phyloP scores from a whole-genome alignment of 2,329 filamentous ascomycete species.

The Calcarisporium arbuscula region DNA sequence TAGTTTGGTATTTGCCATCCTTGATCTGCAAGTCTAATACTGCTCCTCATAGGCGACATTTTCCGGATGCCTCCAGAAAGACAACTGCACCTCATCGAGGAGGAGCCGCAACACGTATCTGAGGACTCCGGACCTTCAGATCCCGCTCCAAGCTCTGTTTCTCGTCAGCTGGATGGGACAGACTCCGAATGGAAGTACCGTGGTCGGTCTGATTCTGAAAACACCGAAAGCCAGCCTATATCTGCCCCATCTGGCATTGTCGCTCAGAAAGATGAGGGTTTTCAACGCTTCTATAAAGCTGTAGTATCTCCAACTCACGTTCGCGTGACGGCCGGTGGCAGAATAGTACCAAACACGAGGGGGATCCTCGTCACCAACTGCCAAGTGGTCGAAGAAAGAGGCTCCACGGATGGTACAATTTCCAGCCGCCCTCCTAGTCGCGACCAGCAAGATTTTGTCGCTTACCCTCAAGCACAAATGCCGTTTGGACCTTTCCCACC shows the following conservation, averaged over 20 bases:
- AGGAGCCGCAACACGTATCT: conserved; percentile 17
- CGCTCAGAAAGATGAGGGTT: conserved; percentile 58
- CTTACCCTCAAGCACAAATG: conserved; percentile 20
- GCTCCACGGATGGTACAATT: conserved; percentile 13
- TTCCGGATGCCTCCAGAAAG: conserved; percentile 20
- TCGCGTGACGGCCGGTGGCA: conserved; percentile 59
- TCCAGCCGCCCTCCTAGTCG: conserved; percentile 14
- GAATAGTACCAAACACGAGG: conserved; percentile 60
- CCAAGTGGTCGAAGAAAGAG: conserved; percentile 43
- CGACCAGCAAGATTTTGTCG: conserved; percentile 14
- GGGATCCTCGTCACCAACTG: conserved; percentile 44
- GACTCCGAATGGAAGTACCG: conserved; percentile 39
- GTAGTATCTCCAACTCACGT: conserved; percentile 63
- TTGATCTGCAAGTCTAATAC: background rate
- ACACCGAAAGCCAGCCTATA: conserved; percentile 39
- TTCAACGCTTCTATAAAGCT: conserved; percentile 60
- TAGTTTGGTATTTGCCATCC: background rate
- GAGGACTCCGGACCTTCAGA: conserved; percentile 5
- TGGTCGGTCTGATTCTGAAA: conserved; percentile 38
- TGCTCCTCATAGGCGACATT: conserved; percentile 20
- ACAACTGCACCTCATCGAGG: conserved; percentile 23
- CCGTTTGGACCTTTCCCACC: conserved; percentile 21
- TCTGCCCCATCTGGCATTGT: conserved; percentile 45
- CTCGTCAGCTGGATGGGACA: conserved; percentile 31
- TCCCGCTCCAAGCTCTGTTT: conserved; percentile 11